Base-by-base conservation (phyloP, 495 filamentous ascomycete species). In the Durotheca rogersii region DNA sequence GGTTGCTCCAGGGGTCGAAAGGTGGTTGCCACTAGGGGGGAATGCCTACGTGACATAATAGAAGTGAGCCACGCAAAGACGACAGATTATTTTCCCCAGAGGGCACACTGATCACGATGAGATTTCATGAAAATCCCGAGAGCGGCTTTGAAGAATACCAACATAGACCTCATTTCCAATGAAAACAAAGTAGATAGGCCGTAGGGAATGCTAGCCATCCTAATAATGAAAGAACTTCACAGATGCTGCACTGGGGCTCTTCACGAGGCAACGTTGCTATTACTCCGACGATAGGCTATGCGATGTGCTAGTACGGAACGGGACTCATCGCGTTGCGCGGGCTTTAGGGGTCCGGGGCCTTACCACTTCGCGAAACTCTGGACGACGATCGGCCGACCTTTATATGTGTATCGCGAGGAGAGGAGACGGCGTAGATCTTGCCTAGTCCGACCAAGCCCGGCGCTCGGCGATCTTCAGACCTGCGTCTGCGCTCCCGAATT, bases 401-500 rank as follows among this genome's bases (percentile, higher is more conserved):
- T 53, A 56, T 53, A 50, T 45, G 50, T n/a, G n/a, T n/a, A n/a
- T 38, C 47, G 11, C 41, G 11, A 15, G 18, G 23, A 40, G 31
- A 30, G 14, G 34, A 20, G 16, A 33, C 10, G 37, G n/a, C 15
- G 56, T 45, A 32, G 50, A 59, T 59, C 56, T 50, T 59, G 23
- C 56, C 47, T 44, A 50, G 50, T 45, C 46, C 46, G 29, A 41
- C 17, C 30, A 25, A 9, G 4, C 12, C 37, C 56, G 50, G 50
- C 50, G 53, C 42, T 27, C 53, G 45, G 21, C 27, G 41, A 36
- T 30, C 42, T 29, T 42, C 38, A 39, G 31, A 52, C 43, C 41
- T 41, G 35, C 53, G 40, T 29, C 19, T n/a, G n/a, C 23, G 4
- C 23, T 9, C 44, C 33, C 46, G 31, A 1, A 12, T 47, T 39